Base-by-base conservation (phyloP, 2,329 filamentous ascomycete species). In the Fusarium napiforme region DNA sequence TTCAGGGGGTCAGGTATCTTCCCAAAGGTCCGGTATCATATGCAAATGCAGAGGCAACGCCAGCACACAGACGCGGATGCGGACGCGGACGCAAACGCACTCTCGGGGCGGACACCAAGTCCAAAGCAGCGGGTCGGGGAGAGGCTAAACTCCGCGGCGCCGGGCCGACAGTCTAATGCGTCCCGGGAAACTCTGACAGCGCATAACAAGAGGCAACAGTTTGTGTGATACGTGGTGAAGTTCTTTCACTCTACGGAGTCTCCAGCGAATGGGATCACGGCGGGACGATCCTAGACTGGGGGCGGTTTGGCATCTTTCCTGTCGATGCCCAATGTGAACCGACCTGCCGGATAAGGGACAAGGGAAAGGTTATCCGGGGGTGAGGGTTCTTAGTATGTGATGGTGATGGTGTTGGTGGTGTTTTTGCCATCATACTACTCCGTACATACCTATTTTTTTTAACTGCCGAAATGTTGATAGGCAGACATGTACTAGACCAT, bases 261-360 rank as follows among this genome's bases (percentile, higher is more conserved):
- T 37, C 59, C 30, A 58, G 37, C 71, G 67, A 74, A 74, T 74
- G 47, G 62, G 67, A 57, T 56, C 26, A 40, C 39, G 26, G 64
- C 71, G 60, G 72, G 69, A 66, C 55, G 47, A 64, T 68, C 58
- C 53, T 37, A 64, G 37, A 19, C 43, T 40, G 34, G 43, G 57
- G 67, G 63, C 18, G 32, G 52, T 47, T 59, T 69, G 34, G 23
- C 32, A 40, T 50, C 9, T 59, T 55, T 52, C 53, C 49, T 55
- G 60, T 74, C 59, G 67, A 56, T 74, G 67, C 71, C 71, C 71
- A 74, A 73, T 40, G 57, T 67, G 64, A 69, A 72, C 71, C 71
- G 60, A 69, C 42, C 69, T 61, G 47, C 71, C 62, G 67, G 71
- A 55, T 43, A 50, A 34, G 61, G 69, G 59, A 58, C 39, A 32